Evolutionary conservation across 2,329 filamentous ascomycete species (phyloP).

Genomic region (Fusarium secorum): DNA sequence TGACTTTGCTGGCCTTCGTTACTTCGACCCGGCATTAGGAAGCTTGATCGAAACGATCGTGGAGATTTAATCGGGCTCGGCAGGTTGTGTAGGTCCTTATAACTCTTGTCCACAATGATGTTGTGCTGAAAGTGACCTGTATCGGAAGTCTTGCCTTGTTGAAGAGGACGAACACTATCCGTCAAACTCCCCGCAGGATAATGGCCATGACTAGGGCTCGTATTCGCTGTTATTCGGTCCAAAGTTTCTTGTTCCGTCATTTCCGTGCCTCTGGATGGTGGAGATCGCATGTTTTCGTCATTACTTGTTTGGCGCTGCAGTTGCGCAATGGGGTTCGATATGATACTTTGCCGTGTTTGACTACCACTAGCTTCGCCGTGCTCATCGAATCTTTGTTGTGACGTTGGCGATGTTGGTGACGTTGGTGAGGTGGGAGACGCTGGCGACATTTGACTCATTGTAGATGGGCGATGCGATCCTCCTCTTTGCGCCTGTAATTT

Average conservation of each 20-base stretch:
- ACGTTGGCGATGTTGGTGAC: conserved; percentile 18
- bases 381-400: conserved; percentile 49
- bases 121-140: conserved; percentile 52
- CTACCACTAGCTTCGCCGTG: conserved; percentile 55
- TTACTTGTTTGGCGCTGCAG: conserved; percentile 42
- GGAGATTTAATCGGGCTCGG: conserved; percentile 74
- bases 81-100: conserved; percentile 59
- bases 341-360: conserved; percentile 62
- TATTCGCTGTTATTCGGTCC: conserved; percentile 76
- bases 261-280: conserved; percentile 81
- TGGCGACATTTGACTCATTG: conserved; percentile 48
- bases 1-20: conserved; percentile 57
- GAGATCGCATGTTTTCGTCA: conserved; percentile 64
- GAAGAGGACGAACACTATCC: conserved; percentile 82
- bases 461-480: conserved; percentile 59
- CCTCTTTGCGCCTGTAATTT: conserved; percentile 87
- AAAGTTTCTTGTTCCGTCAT: conserved; percentile 77
- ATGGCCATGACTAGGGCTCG: conserved; percentile 72
- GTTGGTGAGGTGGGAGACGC: conserved; percentile 28
- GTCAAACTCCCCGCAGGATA: conserved; percentile 68
- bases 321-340: conserved; percentile 57
- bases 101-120: conserved; percentile 68
- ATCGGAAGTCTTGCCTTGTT: conserved; percentile 58
- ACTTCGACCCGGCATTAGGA: conserved; percentile 69
- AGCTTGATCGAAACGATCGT: conserved; percentile 78